phyloP scores from a whole-genome alignment of 192 early-diverging fungal species.

The Geranomyces variabilis region DNA sequence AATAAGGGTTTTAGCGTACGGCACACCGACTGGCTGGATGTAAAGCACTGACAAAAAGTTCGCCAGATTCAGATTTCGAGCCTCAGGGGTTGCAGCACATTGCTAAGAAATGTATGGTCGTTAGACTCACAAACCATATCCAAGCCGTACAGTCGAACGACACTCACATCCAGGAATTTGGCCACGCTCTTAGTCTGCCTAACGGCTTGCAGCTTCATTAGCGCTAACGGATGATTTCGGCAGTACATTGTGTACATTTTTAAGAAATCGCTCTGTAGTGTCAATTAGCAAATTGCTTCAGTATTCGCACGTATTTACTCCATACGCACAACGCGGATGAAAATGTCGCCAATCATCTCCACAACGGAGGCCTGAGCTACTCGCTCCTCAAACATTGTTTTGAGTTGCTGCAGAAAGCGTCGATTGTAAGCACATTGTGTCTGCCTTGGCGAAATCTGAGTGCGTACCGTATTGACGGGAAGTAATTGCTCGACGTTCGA shows the following conservation, averaged over 20 bases:
- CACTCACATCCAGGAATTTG: conserved; percentile 54
- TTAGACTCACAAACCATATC: background rate
- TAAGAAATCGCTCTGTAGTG: conserved; percentile 47
- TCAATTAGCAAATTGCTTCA: background rate
- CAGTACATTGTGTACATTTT: conserved; percentile 71
- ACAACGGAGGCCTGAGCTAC: conserved; percentile 39
- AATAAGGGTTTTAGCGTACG: too few relatives aligned
- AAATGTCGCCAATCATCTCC: conserved; percentile 54
- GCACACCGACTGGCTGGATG: background rate
- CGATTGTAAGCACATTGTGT: background rate
- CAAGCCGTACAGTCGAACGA: background rate
- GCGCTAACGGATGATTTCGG: conserved; percentile 63
- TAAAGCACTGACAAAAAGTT: conserved; percentile 41
- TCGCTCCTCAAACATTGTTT: conserved; percentile 42
- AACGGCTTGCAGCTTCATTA: conserved; percentile 57
- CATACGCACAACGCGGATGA: conserved; percentile 50
- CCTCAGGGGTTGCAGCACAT: conserved; percentile 36
- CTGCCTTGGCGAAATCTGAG: background rate
- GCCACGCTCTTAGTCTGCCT: conserved; percentile 43
- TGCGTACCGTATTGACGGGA: conserved; percentile 45
- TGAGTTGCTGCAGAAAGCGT: conserved; percentile 32
- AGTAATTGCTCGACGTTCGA: conserved; percentile 55
- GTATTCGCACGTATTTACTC: background rate
- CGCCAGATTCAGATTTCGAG: conserved; percentile 44
- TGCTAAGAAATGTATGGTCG: conserved; percentile 18